Evolutionary conservation across 2,329 filamentous ascomycete genomes (phyloP).

Genomic region (Leptoxyphium fumago): DNA sequence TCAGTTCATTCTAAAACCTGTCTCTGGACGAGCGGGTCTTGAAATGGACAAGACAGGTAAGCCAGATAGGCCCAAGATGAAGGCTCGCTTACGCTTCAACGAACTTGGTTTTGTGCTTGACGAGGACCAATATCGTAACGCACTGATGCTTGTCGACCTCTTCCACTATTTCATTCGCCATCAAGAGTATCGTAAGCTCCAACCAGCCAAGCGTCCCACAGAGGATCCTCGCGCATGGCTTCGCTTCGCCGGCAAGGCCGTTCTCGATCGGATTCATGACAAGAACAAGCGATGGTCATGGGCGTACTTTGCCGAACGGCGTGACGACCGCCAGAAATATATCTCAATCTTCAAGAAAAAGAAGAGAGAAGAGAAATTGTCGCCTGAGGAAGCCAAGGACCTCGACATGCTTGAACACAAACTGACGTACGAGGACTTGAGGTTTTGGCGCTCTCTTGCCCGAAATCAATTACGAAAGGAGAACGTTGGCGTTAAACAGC

Average conservation of each 20-base stretch:
- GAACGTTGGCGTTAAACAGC: conserved; percentile 73
- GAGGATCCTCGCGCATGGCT: conserved; percentile 90
- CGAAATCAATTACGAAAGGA: conserved; percentile 92
- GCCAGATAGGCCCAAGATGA: conserved; percentile 65
- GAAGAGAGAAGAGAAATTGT: conserved; percentile 53
- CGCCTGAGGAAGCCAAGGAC: conserved; percentile 55
- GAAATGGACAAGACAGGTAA: conserved; percentile 90
- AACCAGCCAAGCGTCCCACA: conserved; percentile 72
- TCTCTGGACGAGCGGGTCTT: conserved; percentile 86
- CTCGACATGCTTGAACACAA: conserved; percentile 71
- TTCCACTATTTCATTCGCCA: conserved; percentile 98
- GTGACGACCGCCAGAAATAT: conserved; percentile 78
- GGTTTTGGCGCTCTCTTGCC: conserved; percentile 91
- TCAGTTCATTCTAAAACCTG: conserved; percentile 91
- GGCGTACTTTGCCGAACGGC: conserved; percentile 84
- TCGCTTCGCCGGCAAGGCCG: conserved; percentile 74
- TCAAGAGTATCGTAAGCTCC: conserved; percentile 87
- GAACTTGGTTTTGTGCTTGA: conserved; percentile 97
- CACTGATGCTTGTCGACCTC: conserved; percentile 91
- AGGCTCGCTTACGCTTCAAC: conserved; percentile 83
- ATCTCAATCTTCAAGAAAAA: conserved; percentile 94
- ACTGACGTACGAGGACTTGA: conserved; percentile 81
- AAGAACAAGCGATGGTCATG: conserved; percentile 87
- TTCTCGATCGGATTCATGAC: conserved; percentile 89
- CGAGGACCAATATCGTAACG: conserved; percentile 93